These are phyloP conservation scores for Candida corydali DNA, from an alignment of 805 yeast genomes.

Conservation along the genomic window DNA sequence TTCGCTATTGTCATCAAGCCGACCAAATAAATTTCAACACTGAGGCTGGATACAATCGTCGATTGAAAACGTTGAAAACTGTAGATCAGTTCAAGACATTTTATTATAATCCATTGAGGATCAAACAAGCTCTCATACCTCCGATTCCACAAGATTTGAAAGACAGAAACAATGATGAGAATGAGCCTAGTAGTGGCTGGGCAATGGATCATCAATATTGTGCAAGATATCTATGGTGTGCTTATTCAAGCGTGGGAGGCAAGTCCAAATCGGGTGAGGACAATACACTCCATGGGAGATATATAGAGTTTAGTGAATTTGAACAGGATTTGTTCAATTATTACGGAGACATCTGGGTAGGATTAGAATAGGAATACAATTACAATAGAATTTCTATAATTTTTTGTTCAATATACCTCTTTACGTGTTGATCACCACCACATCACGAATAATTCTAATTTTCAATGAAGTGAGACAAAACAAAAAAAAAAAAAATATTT, in stretches of 20 bases:
- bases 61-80: slow-evolving; percentile 21
- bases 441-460: too few species aligned
- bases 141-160: slow-evolving; percentile 41
- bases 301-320: slow-evolving; percentile 35
- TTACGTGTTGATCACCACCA: too few species aligned
- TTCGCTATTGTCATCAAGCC: slow-evolving; percentile 34
- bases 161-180: slow-evolving; percentile 20
- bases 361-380: slow-evolving; percentile 24
- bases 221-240: slow-evolving; percentile 57
- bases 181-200: slow-evolving; percentile 55
- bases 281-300: slow-evolving; percentile 40
- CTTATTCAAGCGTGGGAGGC: slow-evolving; percentile 56
- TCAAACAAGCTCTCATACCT: slow-evolving; percentile 48
- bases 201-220: slow-evolving; percentile 47
- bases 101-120: slow-evolving; percentile 31
- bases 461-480: too few species aligned
- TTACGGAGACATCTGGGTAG: slow-evolving; percentile 53
- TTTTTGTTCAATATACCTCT: too few species aligned
- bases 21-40: slow-evolving; percentile 27
- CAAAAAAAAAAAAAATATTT: too few species aligned
- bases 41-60: slow-evolving; percentile 20
- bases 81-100: slow-evolving; percentile 19
- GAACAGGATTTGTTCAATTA: slow-evolving; percentile 32
- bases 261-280: slow-evolving; percentile 25
- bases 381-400: too few species aligned